Evolutionary conservation across 495 filamentous ascomycete genomes (phyloP), one percentile per base, ranked within the genome.

Genomic region (Penicillium ucsense): DNA sequence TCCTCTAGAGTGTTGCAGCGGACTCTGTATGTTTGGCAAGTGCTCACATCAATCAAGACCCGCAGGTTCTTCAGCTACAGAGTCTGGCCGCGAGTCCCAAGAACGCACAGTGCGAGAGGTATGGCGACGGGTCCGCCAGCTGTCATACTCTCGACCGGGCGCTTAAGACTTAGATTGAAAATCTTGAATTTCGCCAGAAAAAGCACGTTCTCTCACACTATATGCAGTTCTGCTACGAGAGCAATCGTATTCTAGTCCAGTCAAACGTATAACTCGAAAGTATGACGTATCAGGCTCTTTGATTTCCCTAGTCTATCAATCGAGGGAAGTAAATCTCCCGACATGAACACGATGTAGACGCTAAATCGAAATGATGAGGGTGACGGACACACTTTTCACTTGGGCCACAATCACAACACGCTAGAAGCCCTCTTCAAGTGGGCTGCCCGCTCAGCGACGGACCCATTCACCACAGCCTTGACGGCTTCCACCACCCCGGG

Each of bases 51-150:
- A 33, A 45, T 43, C 45, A 34, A 78, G 81, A 65, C 80, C 81
- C 6, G 81, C 82, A 47, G 82, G 80, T 0, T 69, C 76, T 6
- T 76, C 75, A 1, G 55, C 60, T n/a, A 74, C 61, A 0, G 82
- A 85, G 55, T 77, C 78, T 11, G 82, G 73, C 10, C 70, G 80
- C 31, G 61, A 83, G 57, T 72, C 75, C 8, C 82, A 87, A 51
- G 81, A 85, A 53, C 68, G 81, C 35, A 77, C 80, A 0, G 79
- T 83, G 31, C 69, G 80, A n/a, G 81, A 84, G 57, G 77, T 83
- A 27, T 87, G 83, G 82, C 71, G 70, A 48, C 68, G 82, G 36
- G 81, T 85, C 20, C 64, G 73, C 35, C 62, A 70, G 20, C 61
- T 86, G 40, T 76, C 81, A 50, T 87, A 86, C 53, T 59, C 53